phyloP scores from a whole-genome alignment of 371 early-diverging fungal species.

The Mucor racemosus region DNA sequence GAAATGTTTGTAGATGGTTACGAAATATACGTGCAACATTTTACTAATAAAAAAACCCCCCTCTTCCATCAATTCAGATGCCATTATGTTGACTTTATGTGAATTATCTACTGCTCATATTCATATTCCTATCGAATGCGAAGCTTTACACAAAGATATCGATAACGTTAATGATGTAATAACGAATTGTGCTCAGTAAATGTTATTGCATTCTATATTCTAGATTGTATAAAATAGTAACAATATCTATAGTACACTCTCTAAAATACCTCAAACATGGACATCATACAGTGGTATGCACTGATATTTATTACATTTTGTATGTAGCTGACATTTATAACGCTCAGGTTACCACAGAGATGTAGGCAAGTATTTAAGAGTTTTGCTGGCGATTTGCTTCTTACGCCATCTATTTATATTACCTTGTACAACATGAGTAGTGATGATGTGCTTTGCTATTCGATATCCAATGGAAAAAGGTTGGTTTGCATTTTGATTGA shows the following conservation, averaged over 20 bases:
- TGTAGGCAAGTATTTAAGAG: constrained; percentile 20
- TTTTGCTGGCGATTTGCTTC: background rate
- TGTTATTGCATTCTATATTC: background rate
- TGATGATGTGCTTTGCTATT: constrained; percentile 32
- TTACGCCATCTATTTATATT: background rate
- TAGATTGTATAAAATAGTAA: background rate
- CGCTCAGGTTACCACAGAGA: constrained; percentile 30
- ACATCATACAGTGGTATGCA: constrained; percentile 31
- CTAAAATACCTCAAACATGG: constrained; percentile 29
- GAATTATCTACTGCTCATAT: constrained; percentile 20
- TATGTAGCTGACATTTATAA: background rate
- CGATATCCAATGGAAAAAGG: constrained; percentile 33
- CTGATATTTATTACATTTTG: too few species aligned
- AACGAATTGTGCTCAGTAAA: constrained; percentile 17
- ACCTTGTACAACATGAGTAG: constrained; percentile 8
- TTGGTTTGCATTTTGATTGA: background rate
- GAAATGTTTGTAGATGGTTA: constrained; percentile 13
- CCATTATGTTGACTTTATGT: constrained; percentile 25
- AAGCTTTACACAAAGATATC: background rate
- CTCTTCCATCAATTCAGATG: constrained; percentile 13
- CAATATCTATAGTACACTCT: constrained; percentile 13
- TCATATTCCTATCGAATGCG: constrained; percentile 13
- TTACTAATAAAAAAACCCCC: background rate
- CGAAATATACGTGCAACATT: background rate
- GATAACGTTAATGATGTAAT: background rate